Conservation (phyloP, 768 basidiomycete species). For the Pleurotus pulmonarius region DNA sequence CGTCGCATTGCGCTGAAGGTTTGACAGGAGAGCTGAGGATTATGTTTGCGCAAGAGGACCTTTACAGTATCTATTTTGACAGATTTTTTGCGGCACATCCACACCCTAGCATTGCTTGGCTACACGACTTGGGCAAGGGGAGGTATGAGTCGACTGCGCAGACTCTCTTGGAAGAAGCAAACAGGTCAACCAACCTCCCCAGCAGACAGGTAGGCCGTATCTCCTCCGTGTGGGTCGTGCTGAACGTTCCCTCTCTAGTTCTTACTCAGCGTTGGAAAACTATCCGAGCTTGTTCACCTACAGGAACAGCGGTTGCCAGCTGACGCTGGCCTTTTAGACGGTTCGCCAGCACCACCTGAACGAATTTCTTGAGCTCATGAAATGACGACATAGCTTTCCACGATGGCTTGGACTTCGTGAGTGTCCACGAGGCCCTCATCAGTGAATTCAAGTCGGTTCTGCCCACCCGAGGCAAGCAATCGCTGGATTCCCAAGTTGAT, state of each 20-base stretch:
- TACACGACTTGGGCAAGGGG: constrained; percentile 75
- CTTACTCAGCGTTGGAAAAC: constrained; percentile 88
- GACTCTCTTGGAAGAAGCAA: constrained; percentile 61
- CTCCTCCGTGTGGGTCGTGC: not conserved
- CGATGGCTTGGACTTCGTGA: constrained; percentile 82
- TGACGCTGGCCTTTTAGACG: constrained; percentile 54
- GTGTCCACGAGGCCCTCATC: constrained; percentile 71
- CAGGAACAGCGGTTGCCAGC: constrained; percentile 47
- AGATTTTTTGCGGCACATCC: constrained; percentile 62
- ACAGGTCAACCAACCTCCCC: constrained; percentile 51
- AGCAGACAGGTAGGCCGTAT: constrained; percentile 68
- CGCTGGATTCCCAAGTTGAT: constrained; percentile 67
- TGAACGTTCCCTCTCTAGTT: constrained; percentile 46
- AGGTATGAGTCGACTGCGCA: constrained; percentile 63
- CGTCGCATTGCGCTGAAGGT: no score
- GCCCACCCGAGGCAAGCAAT: constrained; percentile 51
- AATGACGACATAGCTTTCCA: constrained; percentile 60
- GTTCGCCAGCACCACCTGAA: constrained; percentile 28
- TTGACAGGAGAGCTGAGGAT: constrained; percentile 70
- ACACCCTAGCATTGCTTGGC: constrained; percentile 73
- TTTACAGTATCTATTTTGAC: constrained; percentile 62
- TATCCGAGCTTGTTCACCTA: constrained; percentile 75
- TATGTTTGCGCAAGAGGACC: constrained; percentile 74
- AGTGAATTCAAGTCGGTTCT: constrained; percentile 55
- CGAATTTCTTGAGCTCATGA: constrained; percentile 6